Evolutionary conservation across 768 basidiomycete genomes (phyloP), one percentile per base, ranked within the genome.

Genomic region (Calocera cornea): DNA sequence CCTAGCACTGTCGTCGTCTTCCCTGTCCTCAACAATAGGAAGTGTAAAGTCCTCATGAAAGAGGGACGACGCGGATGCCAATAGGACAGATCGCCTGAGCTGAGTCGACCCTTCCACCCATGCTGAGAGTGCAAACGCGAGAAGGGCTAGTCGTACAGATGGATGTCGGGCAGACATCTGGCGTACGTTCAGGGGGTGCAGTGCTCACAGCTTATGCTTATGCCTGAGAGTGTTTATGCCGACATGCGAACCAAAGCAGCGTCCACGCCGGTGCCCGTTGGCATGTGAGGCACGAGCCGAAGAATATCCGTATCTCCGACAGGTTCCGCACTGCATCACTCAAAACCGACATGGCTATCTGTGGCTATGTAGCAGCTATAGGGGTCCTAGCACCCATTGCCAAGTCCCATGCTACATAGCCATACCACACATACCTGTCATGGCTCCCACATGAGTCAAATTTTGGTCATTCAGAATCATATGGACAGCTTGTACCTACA

Each of bases 91-190:
- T 33, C 54, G 14, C 31, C 54, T 27, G 5, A 60, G 54, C 16
- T 29, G 54, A 19, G 54, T 60, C 16, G 54, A 60, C 14, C 54
- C 54, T 60, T 60, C 54, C 31, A 60, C 54, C 54, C 54, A 60
- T 5, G 27, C 31, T 19, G 54, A 60, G 2, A 60, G 54, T 10
- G 54, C 54, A 27, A 60, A 60, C 2, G 54, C 54, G 2, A 60
- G 27, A 22, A 60, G 54, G 10, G 54, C 54, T 14, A 60, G 5
- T 11, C 54, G 54, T 29, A 60, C 54, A 16, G 54, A 60, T 5
- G 54, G 54, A 60, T 60, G 27, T 16, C 54, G 54, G 19, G 27
- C 10, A 10, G 54, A 60, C 27, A 33, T 27, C 40, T 41, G 40
- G 19, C 40, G 19, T 41, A 41, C 11, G 40, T 10, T 10, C 40